Percentiles rank a stretch among this genome's conserved stretches.
phyloP scores from a whole-genome alignment of 352 stramenopile genomes.

The Globisporangium paddicum region DNA sequence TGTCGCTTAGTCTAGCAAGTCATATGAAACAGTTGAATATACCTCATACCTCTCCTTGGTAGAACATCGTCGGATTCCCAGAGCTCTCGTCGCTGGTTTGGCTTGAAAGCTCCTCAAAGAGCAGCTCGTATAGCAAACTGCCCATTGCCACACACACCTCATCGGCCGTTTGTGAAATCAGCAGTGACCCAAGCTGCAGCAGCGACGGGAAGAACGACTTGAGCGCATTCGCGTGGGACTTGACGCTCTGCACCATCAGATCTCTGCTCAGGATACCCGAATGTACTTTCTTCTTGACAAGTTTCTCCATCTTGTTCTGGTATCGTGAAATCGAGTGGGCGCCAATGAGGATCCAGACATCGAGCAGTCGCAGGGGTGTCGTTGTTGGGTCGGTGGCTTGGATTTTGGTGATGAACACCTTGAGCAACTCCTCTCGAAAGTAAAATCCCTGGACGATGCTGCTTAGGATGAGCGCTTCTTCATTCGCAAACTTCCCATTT shows the following conservation, averaged over 20 bases:
- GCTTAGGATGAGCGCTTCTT: conserved; percentile 44
- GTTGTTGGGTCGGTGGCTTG: conserved; percentile 5
- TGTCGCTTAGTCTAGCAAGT: neutral
- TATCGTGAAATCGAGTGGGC: conserved; percentile 35
- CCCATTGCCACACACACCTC: conserved; percentile 21
- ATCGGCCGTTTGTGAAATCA: conserved; percentile 23
- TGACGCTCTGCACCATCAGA: conserved; percentile 28
- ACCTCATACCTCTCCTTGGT: conserved; percentile 41
- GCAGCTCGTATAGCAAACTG: conserved; percentile 33
- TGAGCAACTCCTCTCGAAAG: conserved; percentile 45
- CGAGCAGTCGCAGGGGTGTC: conserved; percentile 28
- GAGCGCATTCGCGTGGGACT: conserved; percentile 33
- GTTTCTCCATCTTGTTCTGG: conserved; percentile 30
- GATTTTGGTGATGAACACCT: conserved; percentile 30
- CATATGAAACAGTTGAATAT: neutral
- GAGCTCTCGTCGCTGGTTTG: conserved; percentile 8
- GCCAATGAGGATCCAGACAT: conserved; percentile 45
- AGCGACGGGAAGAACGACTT: conserved; percentile 39
- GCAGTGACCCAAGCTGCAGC: conserved; percentile 24
- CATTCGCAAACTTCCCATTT: conserved; percentile 14
- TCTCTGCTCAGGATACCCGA: conserved; percentile 17
- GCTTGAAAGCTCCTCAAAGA: conserved; percentile 46
- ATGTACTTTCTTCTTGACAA: conserved; percentile 41
- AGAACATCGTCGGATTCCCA: conserved; percentile 27
- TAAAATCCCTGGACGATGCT: conserved; percentile 50